Evolutionary conservation across 129 eudicot species (phyloP), one percentile per base, ranked within the genome.

Genomic region (Centella asiatica): DNA sequence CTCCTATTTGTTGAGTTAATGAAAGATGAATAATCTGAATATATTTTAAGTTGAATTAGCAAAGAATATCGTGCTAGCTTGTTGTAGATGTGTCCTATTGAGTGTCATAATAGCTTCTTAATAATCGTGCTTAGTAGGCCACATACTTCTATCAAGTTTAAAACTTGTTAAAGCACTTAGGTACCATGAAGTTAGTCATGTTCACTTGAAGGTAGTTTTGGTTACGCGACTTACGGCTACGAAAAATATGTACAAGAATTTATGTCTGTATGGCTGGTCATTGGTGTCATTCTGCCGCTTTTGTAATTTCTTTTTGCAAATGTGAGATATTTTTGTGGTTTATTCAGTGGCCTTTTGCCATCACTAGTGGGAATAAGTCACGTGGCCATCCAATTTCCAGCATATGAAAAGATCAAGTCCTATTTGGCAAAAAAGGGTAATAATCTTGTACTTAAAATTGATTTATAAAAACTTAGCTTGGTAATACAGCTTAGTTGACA

Each of bases 321-420:
- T 45, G 50, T 15, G 8, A 45, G n/a, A 17, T 19, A 24, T 53
- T 55, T 60, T 44, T 25, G 36, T 70, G 28, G 8, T 18, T 69
- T 60, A 6, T 56, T 57, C 81, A 92, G 99, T 80, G 99, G 99
- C 71, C 96, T 92, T 73, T 74, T 92, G 69, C 99, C 99, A 24
- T 92, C 99, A 15, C 77, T 92, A 44, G 98, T 95, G 52, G 98
- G 99, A 64, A 76, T 92, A 29, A 87, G 85, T 76, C 99, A 92
- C 32, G 99, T 87, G 54, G 95, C 99, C 32, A 92, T 92, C 77
- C 99, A 92, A 61, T 92, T 92, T 74, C 99, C 99, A 1, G 86
- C 96, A 54, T 92, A 92, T 67, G 99, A 92, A 73, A 76, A 70
- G 74, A 77, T 92, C 47, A 92, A 92, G 59, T 67, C 65, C 60